Evolutionary conservation across 2,329 filamentous ascomycete genomes (phyloP).

Genomic region (Colletotrichum euphorbiae): DNA sequence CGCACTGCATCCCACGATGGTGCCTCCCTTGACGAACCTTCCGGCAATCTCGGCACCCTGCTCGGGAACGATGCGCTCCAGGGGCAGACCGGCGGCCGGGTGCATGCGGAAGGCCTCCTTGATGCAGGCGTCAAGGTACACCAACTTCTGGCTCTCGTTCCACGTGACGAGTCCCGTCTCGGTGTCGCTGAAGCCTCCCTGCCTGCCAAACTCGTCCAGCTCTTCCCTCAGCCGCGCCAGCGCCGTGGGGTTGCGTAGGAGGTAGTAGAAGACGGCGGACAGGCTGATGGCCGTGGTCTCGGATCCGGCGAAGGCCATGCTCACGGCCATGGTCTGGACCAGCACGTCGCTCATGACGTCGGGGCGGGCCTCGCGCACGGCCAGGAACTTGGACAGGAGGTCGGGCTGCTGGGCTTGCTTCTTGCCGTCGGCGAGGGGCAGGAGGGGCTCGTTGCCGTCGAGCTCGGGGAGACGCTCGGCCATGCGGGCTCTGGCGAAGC

Average conservation of each 20-base stretch:
- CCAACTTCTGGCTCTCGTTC: conserved; percentile 75
- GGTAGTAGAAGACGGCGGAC: conserved; percentile 77
- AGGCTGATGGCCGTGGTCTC: conserved; percentile 85
- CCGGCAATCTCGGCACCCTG: conserved; percentile 73
- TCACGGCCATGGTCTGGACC: conserved; percentile 78
- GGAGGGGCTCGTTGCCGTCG: conserved; percentile 48
- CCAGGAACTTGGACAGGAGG: conserved; percentile 78
- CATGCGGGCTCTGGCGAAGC: conserved; percentile 77
- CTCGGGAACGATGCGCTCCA: conserved; percentile 78
- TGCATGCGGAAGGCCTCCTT: conserved; percentile 84
- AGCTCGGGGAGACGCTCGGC: conserved; percentile 69
- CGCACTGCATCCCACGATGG: conserved; percentile 79
- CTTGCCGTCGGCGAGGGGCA: conserved; percentile 52
- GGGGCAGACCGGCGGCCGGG: conserved; percentile 76
- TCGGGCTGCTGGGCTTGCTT: conserved; percentile 62
- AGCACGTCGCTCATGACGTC: conserved; percentile 78
- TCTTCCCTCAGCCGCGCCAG: conserved; percentile 70
- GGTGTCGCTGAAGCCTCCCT: conserved; percentile 62
- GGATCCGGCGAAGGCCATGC: conserved; percentile 79
- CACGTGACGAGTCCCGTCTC: conserved; percentile 75
- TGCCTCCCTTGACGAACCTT: conserved; percentile 72
- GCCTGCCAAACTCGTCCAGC: conserved; percentile 68
- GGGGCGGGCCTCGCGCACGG: conserved; percentile 73
- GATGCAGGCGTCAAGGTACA: conserved; percentile 81
- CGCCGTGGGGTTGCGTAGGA: conserved; percentile 71